These are phyloP conservation scores for Phytopythium ostracodes DNA, from an alignment of 352 stramenopile species.

Conservation along the genomic window DNA sequence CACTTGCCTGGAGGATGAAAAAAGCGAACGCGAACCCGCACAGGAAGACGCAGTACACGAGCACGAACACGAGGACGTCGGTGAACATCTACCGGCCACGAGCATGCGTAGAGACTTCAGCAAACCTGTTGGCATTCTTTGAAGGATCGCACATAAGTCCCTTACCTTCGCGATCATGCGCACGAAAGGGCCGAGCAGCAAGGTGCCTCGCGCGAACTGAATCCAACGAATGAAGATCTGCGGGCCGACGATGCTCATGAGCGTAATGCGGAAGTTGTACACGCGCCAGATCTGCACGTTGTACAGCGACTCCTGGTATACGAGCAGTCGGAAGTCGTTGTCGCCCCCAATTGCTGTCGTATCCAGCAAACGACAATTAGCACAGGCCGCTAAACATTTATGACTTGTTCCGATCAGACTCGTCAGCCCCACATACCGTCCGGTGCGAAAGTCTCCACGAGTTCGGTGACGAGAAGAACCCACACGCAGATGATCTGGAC, in stretches of 20 bases:
- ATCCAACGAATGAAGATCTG: constrained; percentile 84
- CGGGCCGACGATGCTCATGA: constrained; percentile 75
- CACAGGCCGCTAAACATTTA: too few species aligned
- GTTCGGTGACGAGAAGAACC: constrained; percentile 51
- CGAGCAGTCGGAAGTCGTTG: constrained; percentile 45
- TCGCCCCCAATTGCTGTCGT: not conserved
- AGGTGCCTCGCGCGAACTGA: constrained; percentile 68
- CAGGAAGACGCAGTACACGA: constrained; percentile 74
- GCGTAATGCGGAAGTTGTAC: constrained; percentile 70
- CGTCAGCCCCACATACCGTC: constrained; percentile 14
- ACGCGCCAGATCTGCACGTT: constrained; percentile 41
- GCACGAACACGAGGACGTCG: constrained; percentile 68
- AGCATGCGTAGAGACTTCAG: not conserved
- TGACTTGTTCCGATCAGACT: too few species aligned
- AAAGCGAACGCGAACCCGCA: constrained; percentile 74
- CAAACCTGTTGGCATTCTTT: too few species aligned
- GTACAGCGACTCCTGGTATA: constrained; percentile 65
- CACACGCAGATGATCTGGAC: constrained; percentile 71
- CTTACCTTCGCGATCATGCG: constrained; percentile 84
- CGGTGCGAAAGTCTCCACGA: constrained; percentile 32
- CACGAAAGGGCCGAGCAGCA: constrained; percentile 67
- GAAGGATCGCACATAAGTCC: not conserved
- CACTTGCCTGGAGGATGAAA: constrained; percentile 67
- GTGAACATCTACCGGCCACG: constrained; percentile 62
- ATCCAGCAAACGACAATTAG: not conserved